These are phyloP conservation scores for Taxawa tesnikishii DNA, from an alignment of 2,329 filamentous ascomycete species.

Conservation along the genomic window DNA sequence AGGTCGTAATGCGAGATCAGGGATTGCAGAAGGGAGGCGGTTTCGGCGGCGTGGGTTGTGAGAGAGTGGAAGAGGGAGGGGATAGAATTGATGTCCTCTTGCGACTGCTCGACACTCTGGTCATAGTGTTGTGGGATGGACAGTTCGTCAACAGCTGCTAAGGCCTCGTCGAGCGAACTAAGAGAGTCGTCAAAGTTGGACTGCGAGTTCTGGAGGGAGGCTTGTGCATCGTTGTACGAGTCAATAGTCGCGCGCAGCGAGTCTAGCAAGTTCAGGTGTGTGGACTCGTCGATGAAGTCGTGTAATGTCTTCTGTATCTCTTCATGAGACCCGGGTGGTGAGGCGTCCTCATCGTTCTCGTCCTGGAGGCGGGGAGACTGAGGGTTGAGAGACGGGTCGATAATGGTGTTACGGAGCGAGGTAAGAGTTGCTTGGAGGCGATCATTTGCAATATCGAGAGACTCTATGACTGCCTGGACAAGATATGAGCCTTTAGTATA, in stretches of 20 bases:
- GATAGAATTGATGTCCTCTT: slow-evolving; percentile 23
- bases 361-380: background rate
- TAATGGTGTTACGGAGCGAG: background rate
- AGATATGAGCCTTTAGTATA: background rate
- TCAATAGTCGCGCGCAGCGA: slow-evolving; percentile 59
- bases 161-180: slow-evolving; percentile 34
- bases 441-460: slow-evolving; percentile 54
- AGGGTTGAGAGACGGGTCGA: background rate
- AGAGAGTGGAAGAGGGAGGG: slow-evolving; percentile 40
- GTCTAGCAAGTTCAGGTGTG: slow-evolving; percentile 53
- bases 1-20: slow-evolving; percentile 84
- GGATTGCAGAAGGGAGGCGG: slow-evolving; percentile 69
- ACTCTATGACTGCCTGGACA: slow-evolving; percentile 42
- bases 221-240: slow-evolving; percentile 57
- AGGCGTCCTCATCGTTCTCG: background rate
- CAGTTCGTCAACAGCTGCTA: slow-evolving; percentile 3
- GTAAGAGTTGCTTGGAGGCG: slow-evolving; percentile 40
- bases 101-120: slow-evolving; percentile 19
- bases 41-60: slow-evolving; percentile 63
- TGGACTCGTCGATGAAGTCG: slow-evolving; percentile 65
- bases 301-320: slow-evolving; percentile 47
- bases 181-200: slow-evolving; percentile 65
- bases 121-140: slow-evolving; percentile 6
- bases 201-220: slow-evolving; percentile 40
- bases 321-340: slow-evolving; percentile 7